Base-by-base conservation (phyloP, 2,329 filamentous ascomycete species). In the Aspergillus flavus region DNA sequence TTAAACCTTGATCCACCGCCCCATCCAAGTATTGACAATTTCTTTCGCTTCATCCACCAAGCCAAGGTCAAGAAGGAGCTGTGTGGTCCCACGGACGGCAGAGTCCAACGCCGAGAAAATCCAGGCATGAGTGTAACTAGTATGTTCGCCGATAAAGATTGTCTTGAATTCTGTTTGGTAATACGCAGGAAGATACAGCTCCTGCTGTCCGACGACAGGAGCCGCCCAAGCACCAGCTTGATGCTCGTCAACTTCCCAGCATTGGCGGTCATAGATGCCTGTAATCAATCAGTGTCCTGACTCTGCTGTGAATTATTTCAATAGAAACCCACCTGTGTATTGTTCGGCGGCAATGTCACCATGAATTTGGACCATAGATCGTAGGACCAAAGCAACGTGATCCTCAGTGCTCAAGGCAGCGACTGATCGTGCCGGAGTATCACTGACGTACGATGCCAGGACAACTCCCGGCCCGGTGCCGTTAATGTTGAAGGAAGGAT, bases 71-170 rank as follows among this genome's bases (percentile, higher is more conserved):
- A 74, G 78, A 73, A 91, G 75, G 64, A 91, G 68, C 75, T 92
- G 88, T 5, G 87, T 82, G 0, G 87, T 86, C 0, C 89, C 87
- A 1, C 89, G 80, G 1, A 91, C 85, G 0, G 87, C 89, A 12
- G 86, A 89, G 71, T 92, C 89, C 5, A 92, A 77, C 1, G 89
- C 89, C 3, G 84, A 86, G 34, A 74, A 75, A 14, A 76, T 75
- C 74, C 74, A 76, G 1, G 88, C 89, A 71, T 92, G 89, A 0
- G 89, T 92, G 71, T 89, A 91, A 7, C 84, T 86, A 0, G 89
- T 91, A 71, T 91, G 89, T 73, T 92, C 89, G 2, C 86, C 86
- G 6, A 90, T 80, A 63, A 91, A 91, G 39, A 91, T 86, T n/a
- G 89, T 87, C 55, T 88, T 86, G 66, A 83, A 84, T 74, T 92